Percentiles rank a stretch among this genome's conserved stretches.
These are phyloP conservation scores for Lasiodiplodia gonubiensis DNA, from an alignment of 2,329 filamentous ascomycete genomes.

Conservation along the genomic window DNA sequence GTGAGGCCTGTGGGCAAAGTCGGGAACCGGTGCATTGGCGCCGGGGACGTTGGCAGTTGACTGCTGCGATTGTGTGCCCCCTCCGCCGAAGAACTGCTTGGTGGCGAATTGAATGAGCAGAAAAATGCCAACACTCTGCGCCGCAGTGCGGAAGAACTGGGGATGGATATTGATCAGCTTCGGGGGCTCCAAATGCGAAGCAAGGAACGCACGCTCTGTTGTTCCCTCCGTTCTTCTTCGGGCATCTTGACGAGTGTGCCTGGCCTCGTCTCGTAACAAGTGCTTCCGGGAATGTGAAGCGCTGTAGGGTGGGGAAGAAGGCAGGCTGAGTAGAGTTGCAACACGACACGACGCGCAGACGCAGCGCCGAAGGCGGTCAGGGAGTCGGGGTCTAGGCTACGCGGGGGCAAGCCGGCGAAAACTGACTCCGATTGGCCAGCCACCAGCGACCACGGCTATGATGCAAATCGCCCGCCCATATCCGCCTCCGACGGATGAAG, in stretches of 20 bases:
- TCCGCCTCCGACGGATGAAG: constrained; percentile 3
- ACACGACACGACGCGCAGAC: constrained; percentile 20
- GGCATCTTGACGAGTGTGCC: constrained; percentile 29
- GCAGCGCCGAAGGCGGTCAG: constrained; percentile 9
- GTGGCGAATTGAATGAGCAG: constrained; percentile 63
- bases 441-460: constrained; percentile 7
- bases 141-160: constrained; percentile 46
- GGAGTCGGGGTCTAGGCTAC: not conserved
- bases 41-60: constrained; percentile 32
- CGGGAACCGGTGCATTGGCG: constrained; percentile 43
- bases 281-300: not conserved
- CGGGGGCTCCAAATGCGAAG: not conserved
- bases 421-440: constrained; percentile 12
- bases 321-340: not conserved
- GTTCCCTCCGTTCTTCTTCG: constrained; percentile 29
- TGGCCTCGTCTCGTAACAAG: not conserved
- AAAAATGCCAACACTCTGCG: constrained; percentile 66
- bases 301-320: not conserved
- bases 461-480: constrained; percentile 21
- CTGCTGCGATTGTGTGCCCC: constrained; percentile 25
- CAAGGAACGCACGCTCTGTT: constrained; percentile 26
- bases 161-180: not conserved
- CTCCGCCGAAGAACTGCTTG: constrained; percentile 58
- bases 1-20: constrained; percentile 43
- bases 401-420: constrained; percentile 14